Percentiles rank a stretch among this genome's conserved stretches.
Evolutionary conservation across 2,329 filamentous ascomycete species (phyloP).

Genomic region (Hymenoscyphus fructigenus): DNA sequence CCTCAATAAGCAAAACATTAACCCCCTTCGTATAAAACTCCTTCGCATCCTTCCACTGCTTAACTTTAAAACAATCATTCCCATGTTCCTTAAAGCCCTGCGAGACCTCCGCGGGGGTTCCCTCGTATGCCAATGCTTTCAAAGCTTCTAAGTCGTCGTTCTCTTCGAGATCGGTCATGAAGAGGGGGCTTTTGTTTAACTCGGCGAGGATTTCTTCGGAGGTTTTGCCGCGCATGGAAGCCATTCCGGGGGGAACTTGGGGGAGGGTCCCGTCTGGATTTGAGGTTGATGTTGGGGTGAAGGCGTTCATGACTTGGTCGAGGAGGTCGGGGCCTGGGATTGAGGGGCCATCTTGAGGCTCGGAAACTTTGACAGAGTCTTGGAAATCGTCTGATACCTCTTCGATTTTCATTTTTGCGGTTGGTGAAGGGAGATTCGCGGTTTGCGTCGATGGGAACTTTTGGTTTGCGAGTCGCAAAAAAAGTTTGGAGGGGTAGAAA

Average conservation of each 20-base stretch:
- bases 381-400: constrained; percentile 27
- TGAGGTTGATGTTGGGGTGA: constrained; percentile 14
- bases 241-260: constrained; percentile 56
- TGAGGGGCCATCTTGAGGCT: constrained; percentile 11
- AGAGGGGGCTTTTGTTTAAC: constrained; percentile 75
- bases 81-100: constrained; percentile 86
- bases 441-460: background rate
- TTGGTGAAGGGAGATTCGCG: background rate
- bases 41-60: constrained; percentile 76
- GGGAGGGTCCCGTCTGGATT: constrained; percentile 30
- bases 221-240: constrained; percentile 53
- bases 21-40: constrained; percentile 93
- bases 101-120: constrained; percentile 79
- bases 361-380: constrained; percentile 21
- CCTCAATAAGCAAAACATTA: constrained; percentile 64
- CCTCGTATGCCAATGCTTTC: constrained; percentile 89
- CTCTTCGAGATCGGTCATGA: constrained; percentile 92
- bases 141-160: constrained; percentile 85
- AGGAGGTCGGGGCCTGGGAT: constrained; percentile 29
- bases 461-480: constrained; percentile 8
- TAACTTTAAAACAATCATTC: constrained; percentile 79
- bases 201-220: constrained; percentile 61
- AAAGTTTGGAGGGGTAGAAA: constrained; percentile 12
- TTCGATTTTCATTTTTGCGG: constrained; percentile 33
- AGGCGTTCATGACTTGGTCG: constrained; percentile 31